Evolutionary conservation across 305 asterid species (phyloP).

Genomic region (Ilex paraguariensis): DNA sequence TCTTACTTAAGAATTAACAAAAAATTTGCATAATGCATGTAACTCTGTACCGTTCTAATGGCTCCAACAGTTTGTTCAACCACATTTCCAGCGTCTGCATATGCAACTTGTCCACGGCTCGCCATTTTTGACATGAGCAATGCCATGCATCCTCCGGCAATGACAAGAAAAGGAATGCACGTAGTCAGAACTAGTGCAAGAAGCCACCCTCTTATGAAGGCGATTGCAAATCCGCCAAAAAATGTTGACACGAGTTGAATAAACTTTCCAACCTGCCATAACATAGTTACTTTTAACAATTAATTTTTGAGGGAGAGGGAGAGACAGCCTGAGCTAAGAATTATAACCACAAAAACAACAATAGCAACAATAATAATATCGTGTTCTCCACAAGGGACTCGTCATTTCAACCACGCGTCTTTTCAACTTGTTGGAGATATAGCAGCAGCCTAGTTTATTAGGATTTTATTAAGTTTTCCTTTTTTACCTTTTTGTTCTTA

Average conservation of each 20-base stretch:
- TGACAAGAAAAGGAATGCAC: conserved; percentile 24
- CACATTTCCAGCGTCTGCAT: conserved; percentile 58
- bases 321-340: no score
- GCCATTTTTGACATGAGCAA: conserved; percentile 33
- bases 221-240: conserved; percentile 32
- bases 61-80: conserved; percentile 59
- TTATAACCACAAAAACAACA: no score
- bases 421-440: no score
- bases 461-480: no score
- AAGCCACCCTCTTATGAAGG: conserved; percentile 38
- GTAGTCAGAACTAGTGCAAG: conserved; percentile 28
- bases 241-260: conserved; percentile 31
- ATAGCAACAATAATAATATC: no score
- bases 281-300: neutral
- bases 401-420: no score
- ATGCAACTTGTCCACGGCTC: conserved; percentile 42
- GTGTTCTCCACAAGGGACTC: no score
- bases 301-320: no score
- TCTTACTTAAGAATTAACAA: no score
- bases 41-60: conserved; percentile 39
- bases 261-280: conserved; percentile 34
- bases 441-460: no score
- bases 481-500: no score
- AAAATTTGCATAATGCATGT: neutral
- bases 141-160: conserved; percentile 15